A percentile compares a stretch with the other conserved stretches of the same genome.
These are phyloP conservation scores for Saitoella complicata DNA, from an alignment of 805 yeast genomes.

Conservation along the genomic window DNA sequence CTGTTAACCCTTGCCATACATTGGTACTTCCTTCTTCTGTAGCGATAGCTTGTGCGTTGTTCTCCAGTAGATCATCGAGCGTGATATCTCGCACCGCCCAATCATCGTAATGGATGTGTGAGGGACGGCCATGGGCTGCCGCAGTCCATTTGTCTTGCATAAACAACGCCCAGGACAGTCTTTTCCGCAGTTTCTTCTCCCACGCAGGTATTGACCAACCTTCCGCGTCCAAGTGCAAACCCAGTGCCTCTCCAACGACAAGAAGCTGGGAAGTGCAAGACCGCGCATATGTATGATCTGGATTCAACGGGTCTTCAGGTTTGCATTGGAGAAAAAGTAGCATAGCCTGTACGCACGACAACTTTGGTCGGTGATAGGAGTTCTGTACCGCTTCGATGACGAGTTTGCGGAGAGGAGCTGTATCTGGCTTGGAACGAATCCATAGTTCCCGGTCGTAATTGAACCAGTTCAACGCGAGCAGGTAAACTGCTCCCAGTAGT, in stretches of 20 bases:
- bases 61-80: conserved; percentile 20
- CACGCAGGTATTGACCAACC: conserved; percentile 87
- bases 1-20: conserved; percentile 5
- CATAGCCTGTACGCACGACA: no score
- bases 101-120: conserved; percentile 57
- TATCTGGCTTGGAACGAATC: no score
- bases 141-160: conserved; percentile 86
- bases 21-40: conserved; percentile 4
- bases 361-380: no score
- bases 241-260: conserved; percentile 76
- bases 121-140: conserved; percentile 65
- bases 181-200: conserved; percentile 78
- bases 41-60: conserved; percentile 5
- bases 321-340: no score
- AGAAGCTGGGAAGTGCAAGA: conserved; percentile 48
- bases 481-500: no score
- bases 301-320: no score
- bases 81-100: conserved; percentile 63
- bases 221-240: conserved; percentile 78
- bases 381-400: no score
- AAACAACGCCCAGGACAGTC: conserved; percentile 93
- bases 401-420: no score
- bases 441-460: no score
- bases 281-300: no score
- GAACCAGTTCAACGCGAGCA: no score